Conservation (phyloP, 2,329 filamentous ascomycete species). For the Aureobasidium sp. region DNA sequence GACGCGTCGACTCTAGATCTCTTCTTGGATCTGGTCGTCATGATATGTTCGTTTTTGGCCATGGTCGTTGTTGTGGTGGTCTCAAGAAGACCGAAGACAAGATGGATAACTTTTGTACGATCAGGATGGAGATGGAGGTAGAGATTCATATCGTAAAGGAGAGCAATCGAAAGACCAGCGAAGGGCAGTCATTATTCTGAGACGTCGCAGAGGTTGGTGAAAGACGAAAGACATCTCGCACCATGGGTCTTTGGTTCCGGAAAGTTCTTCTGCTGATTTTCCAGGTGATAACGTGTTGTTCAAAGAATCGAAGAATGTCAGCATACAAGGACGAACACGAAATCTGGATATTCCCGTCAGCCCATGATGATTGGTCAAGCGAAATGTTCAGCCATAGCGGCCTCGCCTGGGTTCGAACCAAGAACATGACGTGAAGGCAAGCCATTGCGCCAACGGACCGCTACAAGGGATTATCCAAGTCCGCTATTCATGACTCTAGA, state of each 20-base stretch:
- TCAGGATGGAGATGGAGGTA: neutral
- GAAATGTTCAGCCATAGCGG: neutral
- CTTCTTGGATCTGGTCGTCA: neutral
- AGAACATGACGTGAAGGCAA: neutral
- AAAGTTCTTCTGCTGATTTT: too few species aligned
- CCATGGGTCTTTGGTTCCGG: neutral
- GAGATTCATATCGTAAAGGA: neutral
- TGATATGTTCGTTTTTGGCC: neutral
- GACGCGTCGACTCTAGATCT: too few species aligned
- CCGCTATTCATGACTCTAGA: neutral
- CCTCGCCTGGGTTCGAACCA: neutral
- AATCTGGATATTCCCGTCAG: too few species aligned
- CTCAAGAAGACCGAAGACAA: neutral
- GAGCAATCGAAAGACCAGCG: neutral
- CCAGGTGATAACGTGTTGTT: too few species aligned
- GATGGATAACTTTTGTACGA: neutral
- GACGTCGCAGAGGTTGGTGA: neutral
- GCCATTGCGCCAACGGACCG: neutral
- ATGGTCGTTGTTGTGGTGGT: neutral
- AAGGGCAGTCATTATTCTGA: neutral
- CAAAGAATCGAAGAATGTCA: too few species aligned
- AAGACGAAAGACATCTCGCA: neutral
- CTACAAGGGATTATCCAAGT: neutral
- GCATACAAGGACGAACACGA: too few species aligned
- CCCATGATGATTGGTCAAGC: neutral